Evolutionary conservation across 352 stramenopile species (phyloP), one percentile per base, ranked within the genome.

Genomic region (Ophiocytium majus): DNA sequence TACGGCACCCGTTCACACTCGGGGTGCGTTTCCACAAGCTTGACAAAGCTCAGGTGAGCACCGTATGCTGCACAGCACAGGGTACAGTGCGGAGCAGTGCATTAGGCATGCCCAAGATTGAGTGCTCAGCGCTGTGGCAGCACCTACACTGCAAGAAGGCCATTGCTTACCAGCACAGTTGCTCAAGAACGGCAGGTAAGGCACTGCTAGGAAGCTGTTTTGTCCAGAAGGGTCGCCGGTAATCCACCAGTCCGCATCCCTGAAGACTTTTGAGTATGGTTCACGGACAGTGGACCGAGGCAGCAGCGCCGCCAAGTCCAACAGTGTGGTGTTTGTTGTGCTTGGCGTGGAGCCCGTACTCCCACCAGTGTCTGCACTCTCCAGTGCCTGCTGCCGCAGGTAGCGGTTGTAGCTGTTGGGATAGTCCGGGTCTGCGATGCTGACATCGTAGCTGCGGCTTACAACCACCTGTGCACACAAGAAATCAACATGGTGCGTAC

Each of bases 121-220:
- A n/a, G n/a, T n/a, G n/a, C n/a, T n/a, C n/a, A n/a, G n/a, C n/a
- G n/a, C n/a, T n/a, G n/a, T n/a, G n/a, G n/a, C n/a, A n/a, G n/a
- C n/a, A n/a, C n/a, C n/a, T n/a, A n/a, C n/a, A n/a, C n/a, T n/a
- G n/a, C n/a, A n/a, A n/a, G n/a, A n/a, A n/a, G n/a, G n/a, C n/a
- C n/a, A n/a, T 57, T 76, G 5, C 64, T 17, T 81, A 81, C 75
- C 75, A 17, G 75, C 75, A 36, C 75, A 81, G 49, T 95, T 96
- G n/a, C 93, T 98, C 64, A 98, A 97, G 88, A 96, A 99, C 0
- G 96, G 96, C 63, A 99, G 89, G 85, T 98, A 98, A 0, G 96
- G 94, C 31, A 98, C 89, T 1, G 91, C 92, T n/a, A 98, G 86
- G 76, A 94, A 96, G 0, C 91, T 86, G 0, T 89, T 88, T 9